Conservation (phyloP, 108 stramenopile genomes). For the Pseudonitzschia multistriata region DNA sequence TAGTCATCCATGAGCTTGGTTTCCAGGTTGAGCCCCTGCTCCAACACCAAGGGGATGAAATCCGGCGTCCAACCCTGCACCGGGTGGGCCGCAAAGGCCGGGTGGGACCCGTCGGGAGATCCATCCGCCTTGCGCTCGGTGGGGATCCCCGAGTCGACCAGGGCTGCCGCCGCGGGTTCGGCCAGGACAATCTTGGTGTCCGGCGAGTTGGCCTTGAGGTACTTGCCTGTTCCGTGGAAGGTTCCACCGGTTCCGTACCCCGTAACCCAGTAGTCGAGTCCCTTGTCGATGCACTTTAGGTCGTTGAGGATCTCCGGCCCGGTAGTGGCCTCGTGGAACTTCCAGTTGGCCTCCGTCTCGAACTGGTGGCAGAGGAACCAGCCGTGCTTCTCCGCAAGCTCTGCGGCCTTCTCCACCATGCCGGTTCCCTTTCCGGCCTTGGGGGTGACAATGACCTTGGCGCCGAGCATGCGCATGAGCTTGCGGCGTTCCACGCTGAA, state of each 20-base stretch:
- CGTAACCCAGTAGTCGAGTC: constrained; percentile 60
- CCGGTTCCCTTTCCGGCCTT: constrained; percentile 63
- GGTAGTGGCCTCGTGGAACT: constrained; percentile 72
- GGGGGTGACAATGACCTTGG: constrained; percentile 71
- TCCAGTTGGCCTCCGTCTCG: constrained; percentile 75
- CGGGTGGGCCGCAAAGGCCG: constrained; percentile 13
- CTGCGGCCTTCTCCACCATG: constrained; percentile 71
- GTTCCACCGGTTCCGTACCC: constrained; percentile 84
- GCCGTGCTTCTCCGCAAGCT: constrained; percentile 45
- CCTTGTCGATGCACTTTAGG: constrained; percentile 37
- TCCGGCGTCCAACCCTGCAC: constrained; percentile 56
- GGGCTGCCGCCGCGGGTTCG: constrained; percentile 50
- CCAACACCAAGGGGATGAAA: constrained; percentile 54
- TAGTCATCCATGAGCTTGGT: constrained; percentile 55
- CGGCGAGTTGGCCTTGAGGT: constrained; percentile 65
- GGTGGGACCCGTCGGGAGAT: constrained; percentile 5
- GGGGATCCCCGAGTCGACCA: constrained; percentile 56
- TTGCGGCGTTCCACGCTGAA: constrained; percentile 70
- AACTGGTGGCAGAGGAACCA: constrained; percentile 76
- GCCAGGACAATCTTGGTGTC: constrained; percentile 58
- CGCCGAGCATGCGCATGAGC: constrained; percentile 63
- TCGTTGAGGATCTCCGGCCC: constrained; percentile 84
- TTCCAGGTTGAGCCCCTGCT: constrained; percentile 52
- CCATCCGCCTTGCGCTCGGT: constrained; percentile 58
- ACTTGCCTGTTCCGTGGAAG: constrained; percentile 69